Evolutionary conservation across 2,329 filamentous ascomycete species (phyloP).

Genomic region (Xylaria sp.): DNA sequence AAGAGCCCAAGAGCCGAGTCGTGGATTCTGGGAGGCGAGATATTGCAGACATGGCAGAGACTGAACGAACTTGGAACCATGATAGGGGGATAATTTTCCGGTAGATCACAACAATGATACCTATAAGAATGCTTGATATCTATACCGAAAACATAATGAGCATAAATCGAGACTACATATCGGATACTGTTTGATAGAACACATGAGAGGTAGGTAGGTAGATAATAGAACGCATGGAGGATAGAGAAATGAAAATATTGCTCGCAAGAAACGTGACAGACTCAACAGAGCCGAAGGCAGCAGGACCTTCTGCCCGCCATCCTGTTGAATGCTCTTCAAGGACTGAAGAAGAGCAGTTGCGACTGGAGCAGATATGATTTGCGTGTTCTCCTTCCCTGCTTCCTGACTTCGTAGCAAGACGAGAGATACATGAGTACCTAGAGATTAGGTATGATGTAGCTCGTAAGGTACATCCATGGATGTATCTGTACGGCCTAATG

Average conservation of each 20-base stretch:
- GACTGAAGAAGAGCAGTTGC: background rate
- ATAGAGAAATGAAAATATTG: background rate
- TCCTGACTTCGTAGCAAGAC: background rate
- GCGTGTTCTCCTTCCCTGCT: background rate
- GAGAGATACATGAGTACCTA: too few species aligned
- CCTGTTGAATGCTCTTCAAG: background rate
- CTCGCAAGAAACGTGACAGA: background rate
- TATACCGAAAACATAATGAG: background rate
- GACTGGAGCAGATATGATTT: background rate
- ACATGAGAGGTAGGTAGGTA: background rate
- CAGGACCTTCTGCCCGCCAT: background rate
- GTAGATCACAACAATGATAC: background rate
- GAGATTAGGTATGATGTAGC: too few species aligned
- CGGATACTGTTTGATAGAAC: background rate
- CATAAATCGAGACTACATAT: background rate
- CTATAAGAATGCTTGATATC: background rate
- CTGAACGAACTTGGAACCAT: conserved; percentile 12
- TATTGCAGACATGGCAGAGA: conserved; percentile 49
- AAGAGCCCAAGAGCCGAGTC: conserved; percentile 61
- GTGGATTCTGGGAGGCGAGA: conserved; percentile 51
- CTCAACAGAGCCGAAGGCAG: background rate
- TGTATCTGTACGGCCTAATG: too few species aligned
- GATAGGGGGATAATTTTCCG: background rate
- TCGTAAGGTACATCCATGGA: too few species aligned
- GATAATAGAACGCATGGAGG: too few species aligned